Percentiles rank a stretch among this genome's conserved stretches.
phyloP scores from a whole-genome alignment of 1,284 basidiomycete species.

The Chalciporus piperatoides region DNA sequence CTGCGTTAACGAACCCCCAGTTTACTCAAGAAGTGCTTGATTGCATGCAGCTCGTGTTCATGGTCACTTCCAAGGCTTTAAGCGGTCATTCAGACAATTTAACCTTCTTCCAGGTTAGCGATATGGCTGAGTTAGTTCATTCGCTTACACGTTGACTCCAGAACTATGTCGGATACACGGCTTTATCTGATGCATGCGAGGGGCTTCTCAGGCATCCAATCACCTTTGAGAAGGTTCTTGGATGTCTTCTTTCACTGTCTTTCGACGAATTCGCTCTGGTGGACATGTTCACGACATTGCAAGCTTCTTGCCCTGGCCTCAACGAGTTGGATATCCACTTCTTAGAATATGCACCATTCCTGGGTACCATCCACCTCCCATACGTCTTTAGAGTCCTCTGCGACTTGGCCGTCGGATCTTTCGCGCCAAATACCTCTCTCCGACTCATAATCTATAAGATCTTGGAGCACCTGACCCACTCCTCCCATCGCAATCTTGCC shows the following conservation, averaged over 20 bases:
- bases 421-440: slow-evolving; percentile 29
- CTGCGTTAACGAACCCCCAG: slow-evolving; percentile 38
- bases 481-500: slow-evolving; percentile 65
- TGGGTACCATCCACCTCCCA: slow-evolving; percentile 49
- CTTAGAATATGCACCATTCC: slow-evolving; percentile 32
- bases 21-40: slow-evolving; percentile 47
- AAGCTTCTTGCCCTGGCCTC: slow-evolving; percentile 30
- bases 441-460: slow-evolving; percentile 56
- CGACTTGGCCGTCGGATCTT: slow-evolving; percentile 38
- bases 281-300: slow-evolving; percentile 47
- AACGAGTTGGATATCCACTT: slow-evolving; percentile 42
- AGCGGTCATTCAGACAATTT: slow-evolving; percentile 52
- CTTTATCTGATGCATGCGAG: slow-evolving; percentile 53
- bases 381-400: slow-evolving; percentile 56
- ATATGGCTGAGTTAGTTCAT: background rate
- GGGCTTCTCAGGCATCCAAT: slow-evolving; percentile 45
- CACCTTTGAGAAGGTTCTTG: slow-evolving; percentile 52
- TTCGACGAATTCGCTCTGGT: slow-evolving; percentile 58
- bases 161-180: slow-evolving; percentile 63
- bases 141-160: slow-evolving; percentile 25
- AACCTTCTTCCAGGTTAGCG: slow-evolving; percentile 63
- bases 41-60: slow-evolving; percentile 54
- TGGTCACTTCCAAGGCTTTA: slow-evolving; percentile 62
- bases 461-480: slow-evolving; percentile 55
- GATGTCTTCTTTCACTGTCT: slow-evolving; percentile 60